Evolutionary conservation across 208 protist species (phyloP).

Genomic region (Angomonas desouzai): DNA sequence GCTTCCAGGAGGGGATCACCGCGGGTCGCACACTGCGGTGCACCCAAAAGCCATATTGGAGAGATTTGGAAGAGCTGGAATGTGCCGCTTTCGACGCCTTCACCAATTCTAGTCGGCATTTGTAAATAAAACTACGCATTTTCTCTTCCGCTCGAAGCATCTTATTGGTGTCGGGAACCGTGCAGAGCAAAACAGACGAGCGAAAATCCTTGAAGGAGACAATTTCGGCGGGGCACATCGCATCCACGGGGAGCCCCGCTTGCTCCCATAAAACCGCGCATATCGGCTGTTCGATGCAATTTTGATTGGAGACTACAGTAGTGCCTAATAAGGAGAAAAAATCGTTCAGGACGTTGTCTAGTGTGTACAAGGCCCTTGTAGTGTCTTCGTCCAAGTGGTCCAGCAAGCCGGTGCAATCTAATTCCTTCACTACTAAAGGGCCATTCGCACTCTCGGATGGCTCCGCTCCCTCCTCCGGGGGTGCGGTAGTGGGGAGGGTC

Average conservation of each 20-base stretch:
- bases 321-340: conserved; percentile 25
- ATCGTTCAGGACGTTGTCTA: conserved; percentile 15
- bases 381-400: neutral
- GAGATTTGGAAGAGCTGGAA: conserved; percentile 1
- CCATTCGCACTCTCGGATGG: no score
- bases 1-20: conserved; percentile 41
- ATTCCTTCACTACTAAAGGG: neutral
- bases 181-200: neutral
- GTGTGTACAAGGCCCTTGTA: neutral
- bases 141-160: conserved; percentile 4
- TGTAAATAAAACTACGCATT: conserved; percentile 4
- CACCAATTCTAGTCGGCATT: conserved; percentile 1
- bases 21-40: conserved; percentile 43
- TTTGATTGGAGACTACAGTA: neutral
- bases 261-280: conserved; percentile 7
- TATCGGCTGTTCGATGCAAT: conserved; percentile 9
- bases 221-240: conserved; percentile 1
- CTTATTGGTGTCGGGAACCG: neutral
- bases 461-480: no score
- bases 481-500: no score
- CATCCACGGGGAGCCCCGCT: neutral
- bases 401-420: neutral
- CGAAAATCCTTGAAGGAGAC: conserved; percentile 4
- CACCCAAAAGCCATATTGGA: conserved; percentile 55
- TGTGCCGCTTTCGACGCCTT: neutral